A percentile compares a stretch with the other conserved stretches of the same genome.
phyloP scores from a whole-genome alignment of 257 asterid genomes.

The Dorcoceras hygrometricum region DNA sequence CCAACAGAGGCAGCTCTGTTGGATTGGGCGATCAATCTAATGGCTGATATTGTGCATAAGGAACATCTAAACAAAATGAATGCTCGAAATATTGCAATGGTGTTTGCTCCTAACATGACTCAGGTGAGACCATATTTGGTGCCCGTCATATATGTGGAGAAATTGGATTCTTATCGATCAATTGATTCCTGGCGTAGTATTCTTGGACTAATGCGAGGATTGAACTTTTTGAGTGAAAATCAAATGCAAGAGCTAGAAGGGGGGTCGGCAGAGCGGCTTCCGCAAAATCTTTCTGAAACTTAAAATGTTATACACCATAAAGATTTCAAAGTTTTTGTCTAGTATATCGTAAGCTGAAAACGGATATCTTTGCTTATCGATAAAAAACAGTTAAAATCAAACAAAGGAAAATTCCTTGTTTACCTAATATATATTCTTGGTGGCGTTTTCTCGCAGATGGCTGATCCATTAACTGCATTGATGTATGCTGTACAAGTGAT shows the following conservation, averaged over 20 bases:
- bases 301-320: too few species aligned
- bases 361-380: too few species aligned
- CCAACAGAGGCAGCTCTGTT: slow-evolving; percentile 79
- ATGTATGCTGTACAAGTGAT: slow-evolving; percentile 95
- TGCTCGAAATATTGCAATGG: slow-evolving; percentile 91
- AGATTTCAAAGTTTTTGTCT: too few species aligned
- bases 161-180: not conserved
- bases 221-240: too few species aligned
- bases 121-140: slow-evolving; percentile 44
- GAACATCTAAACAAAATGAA: slow-evolving; percentile 91
- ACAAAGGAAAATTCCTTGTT: too few species aligned
- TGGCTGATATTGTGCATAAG: slow-evolving; percentile 91
- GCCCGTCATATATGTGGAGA: not conserved
- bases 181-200: too few species aligned
- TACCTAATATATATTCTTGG: not conserved
- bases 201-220: too few species aligned
- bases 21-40: slow-evolving; percentile 89
- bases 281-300: too few species aligned
- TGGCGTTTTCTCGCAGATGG: slow-evolving; percentile 52
- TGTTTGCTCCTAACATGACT: slow-evolving; percentile 98
- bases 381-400: too few species aligned
- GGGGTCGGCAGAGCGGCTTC: too few species aligned
- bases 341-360: too few species aligned
- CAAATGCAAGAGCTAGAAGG: too few species aligned
- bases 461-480: slow-evolving; percentile 80